Conservation (phyloP, 176 grass and related monocot species). For the Eleusine coracana region DNA sequence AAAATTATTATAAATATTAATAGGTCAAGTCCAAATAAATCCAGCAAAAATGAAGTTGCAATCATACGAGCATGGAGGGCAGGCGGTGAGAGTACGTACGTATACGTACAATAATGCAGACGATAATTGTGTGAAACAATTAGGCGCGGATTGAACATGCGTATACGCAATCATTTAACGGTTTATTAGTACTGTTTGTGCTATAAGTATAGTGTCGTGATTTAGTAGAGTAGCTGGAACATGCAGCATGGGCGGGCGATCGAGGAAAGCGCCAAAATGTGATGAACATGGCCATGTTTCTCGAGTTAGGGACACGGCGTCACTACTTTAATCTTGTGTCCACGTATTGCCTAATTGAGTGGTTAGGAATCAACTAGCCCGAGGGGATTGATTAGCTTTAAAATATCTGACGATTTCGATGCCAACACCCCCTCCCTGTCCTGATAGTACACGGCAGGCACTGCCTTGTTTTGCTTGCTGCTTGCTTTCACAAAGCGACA, state of each 20-base stretch:
- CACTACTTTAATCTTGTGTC: constrained; percentile 13
- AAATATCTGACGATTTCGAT: background rate
- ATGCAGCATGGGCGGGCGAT: background rate
- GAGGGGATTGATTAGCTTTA: background rate
- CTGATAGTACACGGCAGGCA: background rate
- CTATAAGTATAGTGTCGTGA: background rate
- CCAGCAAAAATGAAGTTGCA: too few species aligned
- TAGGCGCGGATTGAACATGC: background rate
- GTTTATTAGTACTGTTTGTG: background rate
- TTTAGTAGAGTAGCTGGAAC: background rate
- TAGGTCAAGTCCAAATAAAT: too few species aligned
- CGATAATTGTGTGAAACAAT: background rate
- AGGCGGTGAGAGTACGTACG: background rate
- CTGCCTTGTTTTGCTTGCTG: background rate
- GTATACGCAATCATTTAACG: background rate
- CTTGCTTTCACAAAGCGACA: background rate
- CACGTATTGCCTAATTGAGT: background rate
- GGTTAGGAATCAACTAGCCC: background rate
- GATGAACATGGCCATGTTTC: constrained; percentile 23
- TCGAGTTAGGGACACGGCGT: background rate
- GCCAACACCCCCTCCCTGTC: background rate
- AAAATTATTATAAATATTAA: too few species aligned
- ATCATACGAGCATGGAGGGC: background rate
- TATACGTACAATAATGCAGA: constrained; percentile 20
- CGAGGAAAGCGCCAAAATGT: background rate